Conservation (phyloP, 306 rosid genomes). For the Quillaja saponaria region DNA sequence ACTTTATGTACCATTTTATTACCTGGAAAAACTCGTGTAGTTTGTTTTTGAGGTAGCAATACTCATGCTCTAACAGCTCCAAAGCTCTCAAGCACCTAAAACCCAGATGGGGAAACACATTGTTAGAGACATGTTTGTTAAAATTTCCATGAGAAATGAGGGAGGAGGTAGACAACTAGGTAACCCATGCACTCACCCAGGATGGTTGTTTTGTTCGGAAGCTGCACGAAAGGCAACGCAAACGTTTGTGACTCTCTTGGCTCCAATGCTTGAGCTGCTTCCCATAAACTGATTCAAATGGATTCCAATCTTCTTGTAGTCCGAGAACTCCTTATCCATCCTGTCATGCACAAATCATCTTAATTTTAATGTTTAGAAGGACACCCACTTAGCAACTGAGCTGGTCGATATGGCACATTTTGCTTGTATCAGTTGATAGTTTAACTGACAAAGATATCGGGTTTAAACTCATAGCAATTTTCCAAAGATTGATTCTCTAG, state of each 20-base stretch:
- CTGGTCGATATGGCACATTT: too few relatives aligned
- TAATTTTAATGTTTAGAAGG: too few relatives aligned
- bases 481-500: too few relatives aligned
- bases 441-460: too few relatives aligned
- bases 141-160: neutral
- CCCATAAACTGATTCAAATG: constrained; percentile 95
- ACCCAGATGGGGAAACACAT: constrained; percentile 3
- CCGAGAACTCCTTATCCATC: constrained; percentile 67
- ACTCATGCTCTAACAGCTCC: constrained; percentile 87
- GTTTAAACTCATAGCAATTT: too few relatives aligned
- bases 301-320: constrained; percentile 78
- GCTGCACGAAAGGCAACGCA: constrained; percentile 93
- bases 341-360: constrained; percentile 31
- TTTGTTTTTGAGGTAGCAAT: constrained; percentile 91
- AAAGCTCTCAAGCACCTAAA: constrained; percentile 82
- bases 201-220: constrained; percentile 75
- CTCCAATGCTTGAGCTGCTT: constrained; percentile 97
- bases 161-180: too few relatives aligned
- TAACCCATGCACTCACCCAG: constrained; percentile 68
- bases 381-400: too few relatives aligned
- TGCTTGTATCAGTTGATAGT: too few relatives aligned
- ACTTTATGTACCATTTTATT: neutral
- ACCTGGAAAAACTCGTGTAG: constrained; percentile 91
- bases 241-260: constrained; percentile 79
- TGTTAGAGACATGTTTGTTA: neutral